Conservation (phyloP, 345 rosid species). For the Garcia nutans region DNA sequence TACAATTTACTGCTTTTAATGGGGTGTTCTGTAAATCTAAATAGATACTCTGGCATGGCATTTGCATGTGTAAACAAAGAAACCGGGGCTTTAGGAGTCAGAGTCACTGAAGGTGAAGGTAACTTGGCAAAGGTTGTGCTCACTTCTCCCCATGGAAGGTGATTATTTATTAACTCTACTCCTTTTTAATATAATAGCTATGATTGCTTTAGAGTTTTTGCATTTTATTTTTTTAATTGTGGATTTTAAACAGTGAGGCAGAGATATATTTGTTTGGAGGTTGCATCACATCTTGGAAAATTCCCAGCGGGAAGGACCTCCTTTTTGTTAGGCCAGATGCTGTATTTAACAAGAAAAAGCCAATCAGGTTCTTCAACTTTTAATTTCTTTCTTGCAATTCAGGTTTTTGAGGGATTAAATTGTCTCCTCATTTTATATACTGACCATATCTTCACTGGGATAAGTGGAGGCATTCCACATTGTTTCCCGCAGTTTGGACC, state of each 20-base stretch:
- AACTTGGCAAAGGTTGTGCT: slow-evolving; percentile 80
- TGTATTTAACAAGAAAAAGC: slow-evolving; percentile 84
- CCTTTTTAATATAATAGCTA: too few relatives aligned
- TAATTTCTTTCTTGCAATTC: neutral
- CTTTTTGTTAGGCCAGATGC: slow-evolving; percentile 96
- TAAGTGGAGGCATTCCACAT: slow-evolving; percentile 94
- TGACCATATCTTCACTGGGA: slow-evolving; percentile 22
- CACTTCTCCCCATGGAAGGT: slow-evolving; percentile 73
- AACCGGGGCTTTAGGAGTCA: slow-evolving; percentile 46
- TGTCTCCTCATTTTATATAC: neutral
- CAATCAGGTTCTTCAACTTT: slow-evolving; percentile 57
- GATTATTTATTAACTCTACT: neutral
- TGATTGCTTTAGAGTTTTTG: slow-evolving; percentile 6
- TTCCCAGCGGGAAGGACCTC: slow-evolving; percentile 67
- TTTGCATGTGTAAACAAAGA: slow-evolving; percentile 40
- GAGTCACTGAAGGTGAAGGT: slow-evolving; percentile 77
- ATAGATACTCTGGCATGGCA: slow-evolving; percentile 55
- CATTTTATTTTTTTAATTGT: neutral
- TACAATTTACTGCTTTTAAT: neutral
- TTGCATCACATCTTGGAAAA: slow-evolving; percentile 89
- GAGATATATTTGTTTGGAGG: slow-evolving; percentile 89
- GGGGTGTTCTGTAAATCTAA: slow-evolving; percentile 1
- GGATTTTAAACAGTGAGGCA: slow-evolving; percentile 55
- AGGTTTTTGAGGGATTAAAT: neutral
- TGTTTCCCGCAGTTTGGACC: slow-evolving; percentile 99